Percentiles rank a stretch among this genome's conserved stretches.
These are phyloP conservation scores for Solanum infundibuliforme DNA, from an alignment of 257 asterid species.

Conservation along the genomic window DNA sequence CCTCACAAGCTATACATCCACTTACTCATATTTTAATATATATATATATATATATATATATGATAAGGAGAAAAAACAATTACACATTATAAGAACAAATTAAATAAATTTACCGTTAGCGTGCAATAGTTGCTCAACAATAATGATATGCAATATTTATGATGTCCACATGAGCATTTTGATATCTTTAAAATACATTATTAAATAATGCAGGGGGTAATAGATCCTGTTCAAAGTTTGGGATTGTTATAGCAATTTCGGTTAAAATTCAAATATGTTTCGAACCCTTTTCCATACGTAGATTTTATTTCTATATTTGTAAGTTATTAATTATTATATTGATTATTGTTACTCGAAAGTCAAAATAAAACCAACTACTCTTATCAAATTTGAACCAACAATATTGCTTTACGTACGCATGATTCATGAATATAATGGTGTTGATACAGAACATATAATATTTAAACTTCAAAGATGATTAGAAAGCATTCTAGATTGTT, in stretches of 20 bases:
- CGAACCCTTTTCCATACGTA: too few relatives aligned
- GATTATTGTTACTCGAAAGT: neutral
- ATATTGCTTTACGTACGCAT: neutral
- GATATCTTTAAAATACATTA: too few relatives aligned
- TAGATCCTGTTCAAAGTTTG: too few relatives aligned
- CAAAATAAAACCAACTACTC: neutral
- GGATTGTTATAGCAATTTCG: too few relatives aligned
- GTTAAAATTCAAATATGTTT: too few relatives aligned
- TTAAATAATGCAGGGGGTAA: too few relatives aligned
- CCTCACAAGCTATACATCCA: neutral
- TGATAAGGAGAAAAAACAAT: neutral
- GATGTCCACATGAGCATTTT: accelerated
- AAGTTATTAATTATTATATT: neutral
- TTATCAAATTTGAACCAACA: neutral
- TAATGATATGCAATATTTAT: too few relatives aligned
- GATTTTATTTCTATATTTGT: too few relatives aligned
- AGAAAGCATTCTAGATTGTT: neutral
- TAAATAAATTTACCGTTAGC: neutral
- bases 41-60: too few relatives aligned
- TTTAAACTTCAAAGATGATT: too few relatives aligned
- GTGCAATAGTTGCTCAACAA: neutral
- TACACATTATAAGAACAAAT: neutral
- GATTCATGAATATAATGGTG: neutral
- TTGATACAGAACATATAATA: neutral
- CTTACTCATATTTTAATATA: neutral